Base-by-base conservation (phyloP, 139 green algal species). In the Chlorella ohadii region DNA sequence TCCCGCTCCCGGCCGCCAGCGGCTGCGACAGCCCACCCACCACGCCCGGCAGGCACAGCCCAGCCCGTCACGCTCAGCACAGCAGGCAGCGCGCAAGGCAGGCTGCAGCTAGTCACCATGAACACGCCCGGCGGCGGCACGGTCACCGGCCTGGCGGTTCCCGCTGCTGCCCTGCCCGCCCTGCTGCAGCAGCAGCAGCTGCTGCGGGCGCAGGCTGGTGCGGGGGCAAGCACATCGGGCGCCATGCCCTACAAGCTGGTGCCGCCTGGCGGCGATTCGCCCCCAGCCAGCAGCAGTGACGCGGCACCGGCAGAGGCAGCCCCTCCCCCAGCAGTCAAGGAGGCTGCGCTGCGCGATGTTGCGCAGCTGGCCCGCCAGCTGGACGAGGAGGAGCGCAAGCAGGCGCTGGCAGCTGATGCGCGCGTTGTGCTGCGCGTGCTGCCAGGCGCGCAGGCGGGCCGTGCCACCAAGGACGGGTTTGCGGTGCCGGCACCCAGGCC, bases 301-400 rank as follows among this genome's bases (percentile, higher is more conserved):
- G 51, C 44, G 59, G 70, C 70, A 31, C 7, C 68, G 56, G 38
- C 34, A 75, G 68, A 34, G 19, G 44, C 44, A 44, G 28, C 5
- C 39, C 17, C n/a, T 57, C 28, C 44, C 28, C 22, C n/a, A 1
- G 47, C 39, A 78, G 70, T 79, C 20, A 17, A 57, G 56, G n/a
- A 65, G 41, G 80, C 80, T 4, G 33, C 34, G 20, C 55, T 56
- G 6, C 25, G 38, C 0, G 68, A 85, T 70, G 17, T 85, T 28
- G 27, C 31, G 22, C 56, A 72, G 11, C 56, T 85, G 6, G 68
- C 68, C 55, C 72, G 34, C 56, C 80, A 79, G 68, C 55, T 79
- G 70, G 80, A 85, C 3, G 80, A 85, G 70, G 80, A 85, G 56
- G 80, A 85, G 56, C 34, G 56, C 15, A 63, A 28, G 38, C n/a